Conservation (phyloP, 2,329 filamentous ascomycete species). For the Ophioceras dolichostomum region DNA sequence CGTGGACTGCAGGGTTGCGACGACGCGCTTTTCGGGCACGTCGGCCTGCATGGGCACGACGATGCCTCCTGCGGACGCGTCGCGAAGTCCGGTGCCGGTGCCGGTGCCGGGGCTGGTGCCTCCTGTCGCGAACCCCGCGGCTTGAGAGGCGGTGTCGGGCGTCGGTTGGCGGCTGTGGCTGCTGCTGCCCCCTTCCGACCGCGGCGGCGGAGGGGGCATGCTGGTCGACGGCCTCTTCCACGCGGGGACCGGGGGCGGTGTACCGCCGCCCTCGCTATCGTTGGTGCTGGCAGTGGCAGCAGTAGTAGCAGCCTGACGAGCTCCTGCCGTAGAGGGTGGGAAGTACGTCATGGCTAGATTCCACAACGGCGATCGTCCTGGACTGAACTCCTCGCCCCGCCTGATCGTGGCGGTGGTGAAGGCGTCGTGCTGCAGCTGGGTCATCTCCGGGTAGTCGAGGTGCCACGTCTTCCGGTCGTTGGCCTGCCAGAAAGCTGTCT, state of each 20-base stretch:
- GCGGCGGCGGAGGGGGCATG: neutral
- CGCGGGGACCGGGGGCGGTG: neutral
- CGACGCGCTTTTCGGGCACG: conserved; percentile 1
- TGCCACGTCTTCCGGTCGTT: conserved; percentile 45
- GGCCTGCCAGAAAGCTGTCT: conserved; percentile 44
- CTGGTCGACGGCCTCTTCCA: neutral
- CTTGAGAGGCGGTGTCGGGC: neutral
- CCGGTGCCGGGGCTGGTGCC: neutral
- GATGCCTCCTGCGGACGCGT: neutral
- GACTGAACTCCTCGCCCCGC: conserved; percentile 37
- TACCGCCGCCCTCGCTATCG: neutral
- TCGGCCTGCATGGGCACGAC: neutral
- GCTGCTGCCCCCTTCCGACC: neutral
- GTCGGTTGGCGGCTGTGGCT: no score
- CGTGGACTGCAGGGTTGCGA: conserved; percentile 53
- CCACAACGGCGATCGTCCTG: conserved; percentile 38
- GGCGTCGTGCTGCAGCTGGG: conserved; percentile 41
- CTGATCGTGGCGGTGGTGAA: conserved; percentile 38
- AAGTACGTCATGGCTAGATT: conserved; percentile 46
- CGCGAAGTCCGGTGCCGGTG: no score
- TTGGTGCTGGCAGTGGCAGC: neutral
- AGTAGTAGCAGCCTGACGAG: no score
- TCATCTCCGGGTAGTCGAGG: conserved; percentile 52
- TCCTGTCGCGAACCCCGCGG: neutral
- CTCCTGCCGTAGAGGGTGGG: no score